Percentiles rank a stretch among this genome's conserved stretches.
Conservation (phyloP, 2,329 filamentous ascomycete species). For the Microdochium trichocladiopsis region DNA sequence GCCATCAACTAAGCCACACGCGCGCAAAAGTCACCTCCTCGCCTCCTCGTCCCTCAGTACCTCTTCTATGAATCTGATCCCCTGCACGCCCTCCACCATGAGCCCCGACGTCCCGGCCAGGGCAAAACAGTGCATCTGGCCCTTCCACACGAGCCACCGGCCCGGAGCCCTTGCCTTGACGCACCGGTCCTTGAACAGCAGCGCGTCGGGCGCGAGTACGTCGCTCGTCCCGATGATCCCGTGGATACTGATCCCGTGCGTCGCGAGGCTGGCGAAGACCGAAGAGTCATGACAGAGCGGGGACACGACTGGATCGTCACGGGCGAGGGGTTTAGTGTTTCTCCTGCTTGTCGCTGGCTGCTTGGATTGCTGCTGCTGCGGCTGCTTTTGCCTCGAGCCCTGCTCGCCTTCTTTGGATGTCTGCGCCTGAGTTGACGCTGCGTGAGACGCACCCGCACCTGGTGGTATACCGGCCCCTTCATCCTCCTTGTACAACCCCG, state of each 20-base stretch:
- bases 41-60: slow-evolving; percentile 4
- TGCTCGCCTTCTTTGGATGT: too few relatives aligned
- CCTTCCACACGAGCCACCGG: slow-evolving; percentile 51
- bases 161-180: slow-evolving; percentile 34
- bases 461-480: too few relatives aligned
- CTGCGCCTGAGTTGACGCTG: too few relatives aligned
- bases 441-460: too few relatives aligned
- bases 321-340: background rate
- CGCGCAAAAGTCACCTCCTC: background rate
- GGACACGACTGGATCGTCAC: slow-evolving; percentile 35
- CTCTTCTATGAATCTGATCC: slow-evolving; percentile 35
- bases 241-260: slow-evolving; percentile 35
- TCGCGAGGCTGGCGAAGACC: slow-evolving; percentile 27
- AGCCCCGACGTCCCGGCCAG: slow-evolving; percentile 37
- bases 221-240: slow-evolving; percentile 45
- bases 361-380: too few relatives aligned
- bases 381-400: too few relatives aligned
- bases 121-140: slow-evolving; percentile 54
- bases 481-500: slow-evolving; percentile 16
- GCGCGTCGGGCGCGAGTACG: slow-evolving; percentile 43
- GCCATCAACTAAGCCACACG: background rate
- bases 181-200: slow-evolving; percentile 38
- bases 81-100: slow-evolving; percentile 36
- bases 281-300: slow-evolving; percentile 18
- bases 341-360: too few relatives aligned